Evolutionary conservation across 805 yeast species (phyloP).

Genomic region (Saccharomycopsis fodiens): DNA sequence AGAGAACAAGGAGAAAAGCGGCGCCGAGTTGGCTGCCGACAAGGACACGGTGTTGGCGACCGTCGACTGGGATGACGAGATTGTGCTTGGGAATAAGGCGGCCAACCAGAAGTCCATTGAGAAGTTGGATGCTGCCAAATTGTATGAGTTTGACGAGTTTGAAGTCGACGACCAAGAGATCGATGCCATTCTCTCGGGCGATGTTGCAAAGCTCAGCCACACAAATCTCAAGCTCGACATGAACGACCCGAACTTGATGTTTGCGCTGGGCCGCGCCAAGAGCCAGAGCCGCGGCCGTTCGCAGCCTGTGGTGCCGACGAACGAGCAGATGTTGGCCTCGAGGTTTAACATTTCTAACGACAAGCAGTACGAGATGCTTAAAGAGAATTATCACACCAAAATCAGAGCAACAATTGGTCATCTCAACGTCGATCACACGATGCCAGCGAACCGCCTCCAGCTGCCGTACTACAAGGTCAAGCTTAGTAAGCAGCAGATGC

Average conservation of each 20-base stretch:
- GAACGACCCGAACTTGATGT: constrained; percentile 78
- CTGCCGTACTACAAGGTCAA: constrained; percentile 85
- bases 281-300: constrained; percentile 19
- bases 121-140: constrained; percentile 9
- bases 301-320: constrained; percentile 41
- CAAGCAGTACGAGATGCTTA: constrained; percentile 70
- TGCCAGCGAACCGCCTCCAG: constrained; percentile 81
- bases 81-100: constrained; percentile 41
- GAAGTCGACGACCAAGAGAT: constrained; percentile 52
- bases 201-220: constrained; percentile 30
- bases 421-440: constrained; percentile 81
- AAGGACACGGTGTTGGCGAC: constrained; percentile 59
- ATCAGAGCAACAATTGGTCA: constrained; percentile 90
- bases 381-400: constrained; percentile 82
- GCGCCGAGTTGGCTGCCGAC: constrained; percentile 27
- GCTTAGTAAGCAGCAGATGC: constrained; percentile 54
- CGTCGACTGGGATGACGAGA: constrained; percentile 72
- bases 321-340: constrained; percentile 44
- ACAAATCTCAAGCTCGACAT: constrained; percentile 53
- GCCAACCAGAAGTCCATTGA: constrained; percentile 2
- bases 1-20: constrained; percentile 18
- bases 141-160: constrained; percentile 27
- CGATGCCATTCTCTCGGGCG: constrained; percentile 70
- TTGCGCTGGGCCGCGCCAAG: constrained; percentile 33
- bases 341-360: constrained; percentile 88